Evolutionary conservation across 257 asterid species (phyloP).

Genomic region (Solanum virginianum): DNA sequence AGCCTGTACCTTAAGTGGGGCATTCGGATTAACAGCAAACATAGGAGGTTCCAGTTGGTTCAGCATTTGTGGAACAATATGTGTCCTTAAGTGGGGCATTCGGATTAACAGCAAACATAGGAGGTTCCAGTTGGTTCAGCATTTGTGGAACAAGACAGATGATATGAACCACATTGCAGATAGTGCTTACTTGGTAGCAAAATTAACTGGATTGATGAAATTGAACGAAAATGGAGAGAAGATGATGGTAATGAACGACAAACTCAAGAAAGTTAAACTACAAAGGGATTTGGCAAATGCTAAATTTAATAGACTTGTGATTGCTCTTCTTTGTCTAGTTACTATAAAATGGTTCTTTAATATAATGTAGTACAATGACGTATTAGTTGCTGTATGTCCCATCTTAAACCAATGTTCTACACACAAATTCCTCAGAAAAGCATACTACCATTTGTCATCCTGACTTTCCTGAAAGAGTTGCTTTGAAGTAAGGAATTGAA

Average conservation of each 20-base stretch:
- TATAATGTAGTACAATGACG: neutral
- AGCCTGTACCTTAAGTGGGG: conserved; percentile 76
- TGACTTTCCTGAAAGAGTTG: neutral
- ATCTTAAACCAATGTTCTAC: neutral
- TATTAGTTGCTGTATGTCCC: neutral
- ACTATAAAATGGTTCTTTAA: too few species aligned
- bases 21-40: conserved; percentile 50
- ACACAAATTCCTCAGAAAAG: neutral
- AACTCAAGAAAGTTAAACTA: too few species aligned
- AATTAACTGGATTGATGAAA: conserved; percentile 49
- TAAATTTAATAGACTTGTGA: too few species aligned
- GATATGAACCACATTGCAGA: conserved; percentile 64
- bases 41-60: conserved; percentile 61
- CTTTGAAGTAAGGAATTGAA: neutral
- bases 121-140: conserved; percentile 61
- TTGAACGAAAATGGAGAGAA: too few species aligned
- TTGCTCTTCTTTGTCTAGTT: too few species aligned
- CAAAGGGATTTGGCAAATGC: too few species aligned
- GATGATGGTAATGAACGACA: too few species aligned
- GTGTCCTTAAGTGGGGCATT: conserved; percentile 77
- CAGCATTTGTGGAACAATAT: conserved; percentile 54
- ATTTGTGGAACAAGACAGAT: conserved; percentile 54
- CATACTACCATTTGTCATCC: neutral
- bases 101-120: conserved; percentile 54
- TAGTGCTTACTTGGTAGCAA: conserved; percentile 67